Evolutionary conservation across 1,139 yeast genomes (phyloP).

Genomic region (Candida sanyaensis): DNA sequence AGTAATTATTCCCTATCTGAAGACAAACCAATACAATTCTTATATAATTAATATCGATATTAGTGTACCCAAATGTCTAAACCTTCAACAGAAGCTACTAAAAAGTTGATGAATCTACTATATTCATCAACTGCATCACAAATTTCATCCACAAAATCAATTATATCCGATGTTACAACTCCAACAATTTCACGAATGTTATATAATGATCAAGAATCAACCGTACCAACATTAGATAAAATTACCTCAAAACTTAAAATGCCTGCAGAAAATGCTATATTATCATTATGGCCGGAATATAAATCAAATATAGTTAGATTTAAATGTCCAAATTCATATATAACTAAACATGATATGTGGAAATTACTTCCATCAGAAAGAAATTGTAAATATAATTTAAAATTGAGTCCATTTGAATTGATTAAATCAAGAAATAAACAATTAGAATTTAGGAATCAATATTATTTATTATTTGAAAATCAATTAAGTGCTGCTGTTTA

Average conservation of each 20-base stretch:
- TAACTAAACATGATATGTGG: conserved; percentile 39
- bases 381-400: conserved; percentile 26
- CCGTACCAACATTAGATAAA: not conserved
- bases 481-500: conserved; percentile 53
- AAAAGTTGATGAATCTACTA: conserved; percentile 32
- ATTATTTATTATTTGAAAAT: conserved; percentile 52
- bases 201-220: not conserved
- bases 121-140: conserved; percentile 33
- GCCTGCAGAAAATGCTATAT: conserved; percentile 10
- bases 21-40: too few relatives aligned
- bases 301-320: conserved; percentile 36
- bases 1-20: too few relatives aligned
- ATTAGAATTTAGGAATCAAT: conserved; percentile 46
- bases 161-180: conserved; percentile 3
- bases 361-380: conserved; percentile 35
- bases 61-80: conserved; percentile 13
- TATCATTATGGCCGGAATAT: conserved; percentile 7
- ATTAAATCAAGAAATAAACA: conserved; percentile 51
- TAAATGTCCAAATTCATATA: conserved; percentile 36
- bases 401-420: conserved; percentile 24
- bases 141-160: conserved; percentile 21
- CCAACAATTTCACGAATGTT: conserved; percentile 2
- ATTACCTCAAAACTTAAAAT: conserved; percentile 1
- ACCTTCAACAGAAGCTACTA: conserved; percentile 23
- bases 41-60: not conserved